phyloP scores from a whole-genome alignment of 352 stramenopile species.

The Globisporangium irregulare region DNA sequence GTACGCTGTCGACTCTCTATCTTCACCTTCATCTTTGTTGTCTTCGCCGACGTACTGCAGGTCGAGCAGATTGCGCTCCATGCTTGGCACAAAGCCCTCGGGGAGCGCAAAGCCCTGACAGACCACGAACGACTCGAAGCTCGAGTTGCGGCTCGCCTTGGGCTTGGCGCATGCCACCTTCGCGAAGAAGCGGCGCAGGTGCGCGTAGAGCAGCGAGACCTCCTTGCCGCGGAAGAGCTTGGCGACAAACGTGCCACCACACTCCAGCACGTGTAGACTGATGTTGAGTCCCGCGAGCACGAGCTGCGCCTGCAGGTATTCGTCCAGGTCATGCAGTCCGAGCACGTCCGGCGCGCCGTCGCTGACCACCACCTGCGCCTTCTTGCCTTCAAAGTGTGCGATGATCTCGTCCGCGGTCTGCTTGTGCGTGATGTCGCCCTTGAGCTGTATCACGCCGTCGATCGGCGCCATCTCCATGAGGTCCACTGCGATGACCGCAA shows the following conservation, averaged over 20 bases:
- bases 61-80: slow-evolving; percentile 74
- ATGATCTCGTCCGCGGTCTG: slow-evolving; percentile 72
- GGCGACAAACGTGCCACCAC: slow-evolving; percentile 74
- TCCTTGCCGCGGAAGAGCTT: slow-evolving; percentile 87
- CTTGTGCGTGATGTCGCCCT: slow-evolving; percentile 85
- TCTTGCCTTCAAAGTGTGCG: slow-evolving; percentile 59
- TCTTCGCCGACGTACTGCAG: slow-evolving; percentile 51
- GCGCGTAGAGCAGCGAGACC: slow-evolving; percentile 65
- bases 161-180: slow-evolving; percentile 81
- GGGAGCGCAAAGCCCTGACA: slow-evolving; percentile 63
- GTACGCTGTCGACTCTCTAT: slow-evolving; percentile 20
- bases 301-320: slow-evolving; percentile 80
- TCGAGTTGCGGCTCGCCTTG: slow-evolving; percentile 82
- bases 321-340: slow-evolving; percentile 74
- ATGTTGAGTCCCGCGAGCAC: slow-evolving; percentile 80
- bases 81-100: slow-evolving; percentile 46
- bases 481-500: slow-evolving; percentile 74
- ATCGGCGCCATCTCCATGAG: slow-evolving; percentile 98
- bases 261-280: slow-evolving; percentile 69
- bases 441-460: slow-evolving; percentile 64
- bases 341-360: slow-evolving; percentile 99
- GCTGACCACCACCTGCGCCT: slow-evolving; percentile 97
- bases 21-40: slow-evolving; percentile 23
- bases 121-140: slow-evolving; percentile 81
- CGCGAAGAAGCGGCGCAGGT: slow-evolving; percentile 68